These are phyloP conservation scores for Thymus quinquecostatus DNA, from an alignment of 257 asterid species.

Conservation along the genomic window DNA sequence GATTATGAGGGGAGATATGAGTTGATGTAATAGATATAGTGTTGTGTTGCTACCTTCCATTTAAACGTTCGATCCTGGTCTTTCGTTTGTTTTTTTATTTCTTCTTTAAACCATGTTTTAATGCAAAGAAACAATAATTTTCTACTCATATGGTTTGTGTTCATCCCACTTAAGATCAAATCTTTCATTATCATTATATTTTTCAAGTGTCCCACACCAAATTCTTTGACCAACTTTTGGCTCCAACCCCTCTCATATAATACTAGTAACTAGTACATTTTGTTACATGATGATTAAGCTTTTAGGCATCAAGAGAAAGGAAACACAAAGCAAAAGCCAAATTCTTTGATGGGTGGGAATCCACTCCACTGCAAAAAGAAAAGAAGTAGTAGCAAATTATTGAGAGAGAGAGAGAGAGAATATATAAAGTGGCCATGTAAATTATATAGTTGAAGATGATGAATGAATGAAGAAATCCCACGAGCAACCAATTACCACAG, in stretches of 20 bases:
- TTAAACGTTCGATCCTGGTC: not conserved
- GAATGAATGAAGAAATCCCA: conserved; percentile 44
- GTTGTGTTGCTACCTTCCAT: not conserved
- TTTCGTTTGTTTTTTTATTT: too few species aligned
- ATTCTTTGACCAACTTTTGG: conserved; percentile 58
- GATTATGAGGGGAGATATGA: conserved; percentile 12
- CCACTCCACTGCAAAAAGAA: conserved; percentile 24
- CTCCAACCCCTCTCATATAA: conserved; percentile 21
- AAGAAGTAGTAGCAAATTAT: conserved; percentile 1
- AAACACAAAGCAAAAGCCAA: conserved; percentile 20
- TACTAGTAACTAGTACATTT: not conserved
- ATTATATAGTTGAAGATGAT: conserved; percentile 22
- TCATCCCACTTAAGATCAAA: conserved; percentile 43
- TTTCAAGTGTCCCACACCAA: conserved; percentile 42
- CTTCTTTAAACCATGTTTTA: not conserved
- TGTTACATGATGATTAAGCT: not conserved
- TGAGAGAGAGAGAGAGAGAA: not conserved
- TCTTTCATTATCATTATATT: conserved; percentile 38
- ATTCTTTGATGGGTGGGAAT: conserved; percentile 23
- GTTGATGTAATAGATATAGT: conserved; percentile 6
- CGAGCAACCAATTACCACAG: conserved; percentile 46
- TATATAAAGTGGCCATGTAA: not conserved
- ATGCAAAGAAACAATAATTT: conserved; percentile 47
- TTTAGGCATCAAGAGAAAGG: conserved; percentile 25
- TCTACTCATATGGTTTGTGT: conserved; percentile 61